Evolutionary conservation across 2,329 filamentous ascomycete genomes (phyloP), one percentile per base, ranked within the genome.

Genomic region (Eutypella sp.): DNA sequence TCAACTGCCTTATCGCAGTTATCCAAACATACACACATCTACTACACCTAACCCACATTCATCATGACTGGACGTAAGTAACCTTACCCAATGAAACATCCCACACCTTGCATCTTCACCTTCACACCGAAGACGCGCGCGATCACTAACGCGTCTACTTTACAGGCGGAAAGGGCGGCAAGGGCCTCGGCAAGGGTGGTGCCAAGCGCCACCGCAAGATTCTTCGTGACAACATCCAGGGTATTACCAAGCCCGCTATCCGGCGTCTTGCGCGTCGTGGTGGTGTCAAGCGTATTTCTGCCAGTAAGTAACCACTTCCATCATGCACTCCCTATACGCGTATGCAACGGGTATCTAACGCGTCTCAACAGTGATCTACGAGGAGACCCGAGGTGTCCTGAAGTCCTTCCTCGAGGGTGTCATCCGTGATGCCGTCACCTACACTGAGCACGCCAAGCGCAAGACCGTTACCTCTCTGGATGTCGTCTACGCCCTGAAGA

Each of bases 201-300:
- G 47, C 92, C 75, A 97, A 96, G 87, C 91, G 91, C 76, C 91
- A 96, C 79, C 85, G 92, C 68, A 96, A 96, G 88, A 96, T 96
- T 80, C 82, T 96, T 74, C 89, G 91, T 76, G 91, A 96, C 87
- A 96, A 96, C 87, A 96, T 96, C 69, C 91, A 96, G 79, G 91
- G 91, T 77, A 96, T 96, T 70, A 96, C 91, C 68, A 96, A 96
- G 87, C 91, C 91, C 64, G 91, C 91, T 65, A 96, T 96, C 75
- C 87, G 91, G 67, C 91, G 91, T 95, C 90, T 96, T 71, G 91
- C 91, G 58, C 91, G 91, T 77, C 90, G 91, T 93, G 91, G 91
- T 74, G 91, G 91, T 91, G 91, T 96, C 82, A 96, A 96, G 89
- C 91, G 91, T 95, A 96, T 96, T 67, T 96, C 90, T 66, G 91